Conservation (phyloP, 169 alveolate genomes). For the Haemoproteus tartakovskyi region DNA sequence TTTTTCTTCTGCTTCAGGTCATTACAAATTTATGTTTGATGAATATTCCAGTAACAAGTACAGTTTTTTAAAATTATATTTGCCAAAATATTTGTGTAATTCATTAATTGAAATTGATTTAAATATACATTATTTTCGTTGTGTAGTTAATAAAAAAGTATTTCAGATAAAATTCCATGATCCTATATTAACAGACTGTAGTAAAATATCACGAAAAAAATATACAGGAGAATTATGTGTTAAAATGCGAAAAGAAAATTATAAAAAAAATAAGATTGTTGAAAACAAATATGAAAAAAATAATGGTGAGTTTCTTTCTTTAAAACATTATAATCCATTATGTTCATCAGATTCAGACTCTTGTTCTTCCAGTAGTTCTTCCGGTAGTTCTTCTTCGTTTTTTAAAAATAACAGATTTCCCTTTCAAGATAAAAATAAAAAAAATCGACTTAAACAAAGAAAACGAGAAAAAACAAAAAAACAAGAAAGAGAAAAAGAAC, state of each 20-base stretch:
- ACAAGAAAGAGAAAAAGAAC: no score
- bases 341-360: constrained; percentile 1
- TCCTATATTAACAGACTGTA: constrained; percentile 43
- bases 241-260: constrained; percentile 57
- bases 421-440: background rate
- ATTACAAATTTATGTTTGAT: constrained; percentile 59
- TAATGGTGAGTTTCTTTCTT: background rate
- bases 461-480: background rate
- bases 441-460: background rate
- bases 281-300: constrained; percentile 4
- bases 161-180: constrained; percentile 79
- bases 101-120: constrained; percentile 79
- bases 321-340: background rate
- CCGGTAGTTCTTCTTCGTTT: constrained; percentile 7
- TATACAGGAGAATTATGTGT: constrained; percentile 57
- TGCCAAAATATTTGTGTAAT: constrained; percentile 85
- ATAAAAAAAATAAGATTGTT: constrained; percentile 48
- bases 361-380: background rate
- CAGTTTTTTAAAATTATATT: constrained; percentile 73
- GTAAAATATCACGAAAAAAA: constrained; percentile 50
- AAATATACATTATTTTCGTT: constrained; percentile 83
- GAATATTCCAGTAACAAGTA: constrained; percentile 68
- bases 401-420: constrained; percentile 15
- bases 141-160: constrained; percentile 82
- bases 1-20: constrained; percentile 14